A percentile compares a stretch with the other conserved stretches of the same genome.
phyloP scores from a whole-genome alignment of 306 rosid genomes.

The Medicago lupulina region DNA sequence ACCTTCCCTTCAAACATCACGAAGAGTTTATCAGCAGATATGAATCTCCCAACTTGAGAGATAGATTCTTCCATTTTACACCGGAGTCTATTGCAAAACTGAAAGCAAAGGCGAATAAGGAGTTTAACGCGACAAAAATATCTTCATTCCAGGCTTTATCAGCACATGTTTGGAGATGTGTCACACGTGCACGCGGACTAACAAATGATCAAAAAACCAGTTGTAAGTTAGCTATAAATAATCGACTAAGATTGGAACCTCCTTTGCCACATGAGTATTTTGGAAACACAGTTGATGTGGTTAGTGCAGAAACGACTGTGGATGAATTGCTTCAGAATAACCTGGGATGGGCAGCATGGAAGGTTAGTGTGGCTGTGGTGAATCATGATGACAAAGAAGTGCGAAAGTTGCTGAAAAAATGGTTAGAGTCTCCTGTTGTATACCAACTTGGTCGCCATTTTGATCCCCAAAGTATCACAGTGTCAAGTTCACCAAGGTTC shows the following conservation, averaged over 20 bases:
- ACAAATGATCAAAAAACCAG: constrained; percentile 22
- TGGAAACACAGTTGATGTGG: constrained; percentile 38
- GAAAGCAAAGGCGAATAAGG: constrained; percentile 64
- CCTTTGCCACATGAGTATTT: constrained; percentile 54
- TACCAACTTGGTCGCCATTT: background rate
- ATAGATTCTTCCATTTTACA: constrained; percentile 64
- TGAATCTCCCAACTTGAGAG: constrained; percentile 53
- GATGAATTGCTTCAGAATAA: constrained; percentile 49
- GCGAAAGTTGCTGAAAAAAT: background rate
- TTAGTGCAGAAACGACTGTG: constrained; percentile 24
- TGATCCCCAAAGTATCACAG: constrained; percentile 46
- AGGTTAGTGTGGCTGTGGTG: constrained; percentile 51
- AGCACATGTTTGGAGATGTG: constrained; percentile 61
- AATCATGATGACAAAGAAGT: constrained; percentile 38
- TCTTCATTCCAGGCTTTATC: constrained; percentile 67
- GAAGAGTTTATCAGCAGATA: constrained; percentile 54
- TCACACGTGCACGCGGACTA: constrained; percentile 52
- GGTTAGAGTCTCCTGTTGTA: constrained; percentile 48
- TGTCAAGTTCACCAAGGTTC: constrained; percentile 67
- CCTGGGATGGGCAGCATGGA: constrained; percentile 69
- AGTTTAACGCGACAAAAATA: constrained; percentile 41
- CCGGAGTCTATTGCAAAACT: constrained; percentile 57
- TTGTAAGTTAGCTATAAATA: constrained; percentile 50
- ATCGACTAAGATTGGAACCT: constrained; percentile 61
- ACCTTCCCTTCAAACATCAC: constrained; percentile 54